Evolutionary conservation across 1,284 basidiomycete species (phyloP).

Genomic region (Xanthoconium separans): DNA sequence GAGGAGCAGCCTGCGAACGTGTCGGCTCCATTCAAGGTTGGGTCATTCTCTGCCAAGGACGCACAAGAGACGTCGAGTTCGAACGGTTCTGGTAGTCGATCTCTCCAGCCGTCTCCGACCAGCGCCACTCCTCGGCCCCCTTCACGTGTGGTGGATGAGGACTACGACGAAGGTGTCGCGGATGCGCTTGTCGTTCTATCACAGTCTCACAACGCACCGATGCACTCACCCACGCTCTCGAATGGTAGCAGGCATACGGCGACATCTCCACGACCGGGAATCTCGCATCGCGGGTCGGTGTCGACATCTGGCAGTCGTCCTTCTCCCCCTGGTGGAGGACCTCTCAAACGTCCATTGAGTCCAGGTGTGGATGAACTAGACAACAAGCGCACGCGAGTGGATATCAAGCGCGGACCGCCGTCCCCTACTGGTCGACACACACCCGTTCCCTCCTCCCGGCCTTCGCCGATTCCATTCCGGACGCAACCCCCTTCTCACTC

Average conservation of each 20-base stretch:
- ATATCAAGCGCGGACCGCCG: conserved; percentile 50
- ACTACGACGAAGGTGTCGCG: conserved; percentile 78
- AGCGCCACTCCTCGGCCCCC: conserved; percentile 57
- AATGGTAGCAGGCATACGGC: conserved; percentile 50
- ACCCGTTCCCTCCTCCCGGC: conserved; percentile 55
- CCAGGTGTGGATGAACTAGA: conserved; percentile 60
- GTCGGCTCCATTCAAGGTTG: conserved; percentile 39
- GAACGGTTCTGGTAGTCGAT: conserved; percentile 56
- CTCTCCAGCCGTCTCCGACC: conserved; percentile 68
- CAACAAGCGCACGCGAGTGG: conserved; percentile 62
- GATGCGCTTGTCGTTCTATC: conserved; percentile 66
- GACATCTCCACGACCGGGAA: conserved; percentile 45
- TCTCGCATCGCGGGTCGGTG: conserved; percentile 54
- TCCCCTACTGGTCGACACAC: conserved; percentile 53
- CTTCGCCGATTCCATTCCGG: conserved; percentile 73
- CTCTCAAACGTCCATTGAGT: conserved; percentile 65
- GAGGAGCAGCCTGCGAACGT: conserved; percentile 35
- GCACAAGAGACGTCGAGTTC: conserved; percentile 62
- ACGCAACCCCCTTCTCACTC: conserved; percentile 64
- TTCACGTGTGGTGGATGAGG: conserved; percentile 70
- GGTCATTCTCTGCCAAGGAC: conserved; percentile 39
- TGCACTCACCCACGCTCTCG: conserved; percentile 52
- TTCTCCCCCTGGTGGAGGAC: conserved; percentile 44
- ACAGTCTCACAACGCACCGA: conserved; percentile 33
- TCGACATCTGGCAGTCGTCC: conserved; percentile 53